phyloP scores from a whole-genome alignment of 2,329 filamentous ascomycete genomes.

The Ciborinia camelliae region DNA sequence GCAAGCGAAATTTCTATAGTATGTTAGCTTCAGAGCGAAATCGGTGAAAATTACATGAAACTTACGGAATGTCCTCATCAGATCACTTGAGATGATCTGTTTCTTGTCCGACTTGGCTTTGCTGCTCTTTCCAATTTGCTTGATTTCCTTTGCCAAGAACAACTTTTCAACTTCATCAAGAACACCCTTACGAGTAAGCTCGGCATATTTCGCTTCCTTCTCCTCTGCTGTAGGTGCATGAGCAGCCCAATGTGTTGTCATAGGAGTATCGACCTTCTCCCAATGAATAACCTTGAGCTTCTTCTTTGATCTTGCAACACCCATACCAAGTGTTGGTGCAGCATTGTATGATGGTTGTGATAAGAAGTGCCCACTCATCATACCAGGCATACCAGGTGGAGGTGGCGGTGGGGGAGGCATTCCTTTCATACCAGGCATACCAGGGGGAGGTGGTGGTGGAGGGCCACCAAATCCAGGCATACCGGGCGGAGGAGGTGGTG shows the following conservation, averaged over 20 bases:
- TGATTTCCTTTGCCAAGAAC: slow-evolving; percentile 96
- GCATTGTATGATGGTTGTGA: slow-evolving; percentile 53
- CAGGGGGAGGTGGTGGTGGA: slow-evolving; percentile 42
- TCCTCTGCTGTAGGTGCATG: slow-evolving; percentile 82
- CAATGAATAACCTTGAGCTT: slow-evolving; percentile 99
- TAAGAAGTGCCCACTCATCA: slow-evolving; percentile 73
- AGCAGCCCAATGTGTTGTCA: slow-evolving; percentile 88
- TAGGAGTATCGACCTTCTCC: slow-evolving; percentile 94
- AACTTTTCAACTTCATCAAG: slow-evolving; percentile 96
- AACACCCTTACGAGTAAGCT: slow-evolving; percentile 90
- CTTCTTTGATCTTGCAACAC: slow-evolving; percentile 90
- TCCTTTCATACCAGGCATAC: slow-evolving; percentile 41
- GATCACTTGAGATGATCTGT: slow-evolving; percentile 87
- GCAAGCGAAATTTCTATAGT: slow-evolving; percentile 75
- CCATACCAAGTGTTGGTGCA: slow-evolving; percentile 62
- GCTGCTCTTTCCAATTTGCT: slow-evolving; percentile 68
- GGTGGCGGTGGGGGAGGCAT: slow-evolving; percentile 47
- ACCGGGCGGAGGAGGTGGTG: slow-evolving; percentile 38
- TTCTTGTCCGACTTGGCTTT: slow-evolving; percentile 89
- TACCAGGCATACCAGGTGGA: slow-evolving; percentile 62
- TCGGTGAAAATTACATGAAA: slow-evolving; percentile 20
- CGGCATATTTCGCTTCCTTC: slow-evolving; percentile 92
- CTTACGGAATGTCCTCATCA: slow-evolving; percentile 81
- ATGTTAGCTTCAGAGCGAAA: slow-evolving; percentile 22
- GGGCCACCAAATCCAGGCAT: slow-evolving; percentile 33